Evolutionary conservation across 1,284 basidiomycete genomes (phyloP).

Genomic region (Leccinum fallax): DNA sequence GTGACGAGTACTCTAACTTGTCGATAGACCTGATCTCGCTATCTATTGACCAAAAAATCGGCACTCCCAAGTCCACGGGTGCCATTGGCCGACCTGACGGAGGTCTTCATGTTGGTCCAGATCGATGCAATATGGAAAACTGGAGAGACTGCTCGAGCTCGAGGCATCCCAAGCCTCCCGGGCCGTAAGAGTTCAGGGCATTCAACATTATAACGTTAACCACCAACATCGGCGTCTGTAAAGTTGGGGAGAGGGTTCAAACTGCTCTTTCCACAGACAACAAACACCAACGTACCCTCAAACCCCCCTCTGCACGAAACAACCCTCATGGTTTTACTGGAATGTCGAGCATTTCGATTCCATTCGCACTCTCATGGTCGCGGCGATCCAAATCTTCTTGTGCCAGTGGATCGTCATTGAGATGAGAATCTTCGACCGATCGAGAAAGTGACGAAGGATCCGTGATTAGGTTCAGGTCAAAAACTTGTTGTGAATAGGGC

Average conservation of each 20-base stretch:
- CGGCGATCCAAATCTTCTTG: not conserved
- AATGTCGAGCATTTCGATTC: not conserved
- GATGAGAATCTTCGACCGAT: not conserved
- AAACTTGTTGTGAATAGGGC: not conserved
- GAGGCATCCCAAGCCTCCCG: no score
- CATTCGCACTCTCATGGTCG: not conserved
- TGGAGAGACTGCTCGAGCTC: not conserved
- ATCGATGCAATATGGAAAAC: no score
- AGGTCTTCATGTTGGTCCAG: no score
- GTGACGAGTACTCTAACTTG: not conserved
- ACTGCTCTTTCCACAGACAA: not conserved
- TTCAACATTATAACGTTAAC: not conserved
- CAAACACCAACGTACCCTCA: not conserved
- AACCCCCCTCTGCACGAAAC: not conserved
- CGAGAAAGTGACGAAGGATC: not conserved
- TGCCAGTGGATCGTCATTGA: not conserved
- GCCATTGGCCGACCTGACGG: not conserved
- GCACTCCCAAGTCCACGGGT: not conserved
- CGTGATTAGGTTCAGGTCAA: not conserved
- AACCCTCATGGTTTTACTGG: not conserved
- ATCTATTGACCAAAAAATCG: not conserved
- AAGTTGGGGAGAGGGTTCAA: not conserved
- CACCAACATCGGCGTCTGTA: not conserved
- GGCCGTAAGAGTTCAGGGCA: no score
- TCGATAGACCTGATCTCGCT: not conserved